These are phyloP conservation scores for Fusarium sublunatum DNA, from an alignment of 2,329 filamentous ascomycete species.

Conservation along the genomic window DNA sequence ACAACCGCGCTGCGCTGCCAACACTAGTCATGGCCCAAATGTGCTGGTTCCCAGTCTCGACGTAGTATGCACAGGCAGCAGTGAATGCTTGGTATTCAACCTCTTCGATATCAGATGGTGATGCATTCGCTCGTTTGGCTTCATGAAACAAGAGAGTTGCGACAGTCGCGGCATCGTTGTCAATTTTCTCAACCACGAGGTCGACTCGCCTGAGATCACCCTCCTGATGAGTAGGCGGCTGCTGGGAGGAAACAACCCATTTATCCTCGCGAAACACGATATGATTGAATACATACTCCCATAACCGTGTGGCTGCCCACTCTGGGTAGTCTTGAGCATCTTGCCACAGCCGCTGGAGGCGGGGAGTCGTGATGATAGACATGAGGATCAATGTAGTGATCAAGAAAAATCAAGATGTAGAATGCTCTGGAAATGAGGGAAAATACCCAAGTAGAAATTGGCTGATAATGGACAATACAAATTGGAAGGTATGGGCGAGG, in stretches of 20 bases:
- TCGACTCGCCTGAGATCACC: not conserved
- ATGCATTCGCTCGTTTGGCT: not conserved
- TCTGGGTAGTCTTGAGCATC: conserved; percentile 1
- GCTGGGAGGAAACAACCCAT: conserved; percentile 5
- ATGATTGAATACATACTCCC: conserved; percentile 6
- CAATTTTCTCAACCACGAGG: conserved; percentile 1
- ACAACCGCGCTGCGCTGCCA: not conserved
- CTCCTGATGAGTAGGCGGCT: not conserved
- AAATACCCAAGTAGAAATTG: too few relatives aligned
- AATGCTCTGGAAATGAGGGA: too few relatives aligned
- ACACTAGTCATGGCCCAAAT: conserved; percentile 1
- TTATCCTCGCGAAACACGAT: not conserved
- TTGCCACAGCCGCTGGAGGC: conserved; percentile 2
- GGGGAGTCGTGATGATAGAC: conserved; percentile 6
- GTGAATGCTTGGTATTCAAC: conserved; percentile 1
- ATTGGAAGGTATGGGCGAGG: too few relatives aligned
- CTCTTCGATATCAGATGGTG: not conserved
- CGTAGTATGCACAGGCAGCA: not conserved
- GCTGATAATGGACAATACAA: too few relatives aligned
- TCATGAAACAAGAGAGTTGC: not conserved
- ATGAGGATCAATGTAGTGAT: too few relatives aligned
- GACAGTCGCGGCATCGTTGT: not conserved
- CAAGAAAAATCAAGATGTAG: too few relatives aligned
- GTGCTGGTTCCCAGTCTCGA: not conserved
- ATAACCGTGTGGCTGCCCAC: conserved; percentile 2